Evolutionary conservation across 495 filamentous ascomycete species (phyloP).

Genomic region (Durotheca rogersii): DNA sequence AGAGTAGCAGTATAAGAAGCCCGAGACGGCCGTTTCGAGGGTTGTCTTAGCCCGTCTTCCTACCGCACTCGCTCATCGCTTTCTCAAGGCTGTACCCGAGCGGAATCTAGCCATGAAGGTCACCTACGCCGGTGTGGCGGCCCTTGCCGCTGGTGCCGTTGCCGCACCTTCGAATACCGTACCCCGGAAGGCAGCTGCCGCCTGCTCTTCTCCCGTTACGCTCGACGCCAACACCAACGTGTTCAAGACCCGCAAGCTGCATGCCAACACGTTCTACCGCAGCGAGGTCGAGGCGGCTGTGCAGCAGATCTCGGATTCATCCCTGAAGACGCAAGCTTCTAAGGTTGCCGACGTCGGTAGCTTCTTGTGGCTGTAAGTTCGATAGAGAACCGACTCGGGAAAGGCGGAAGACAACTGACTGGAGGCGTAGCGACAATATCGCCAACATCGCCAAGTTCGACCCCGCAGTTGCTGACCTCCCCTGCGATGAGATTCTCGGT

Average conservation of each 20-base stretch:
- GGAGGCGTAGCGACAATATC: conserved; percentile 50
- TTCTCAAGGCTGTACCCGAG: conserved; percentile 23
- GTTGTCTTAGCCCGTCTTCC: conserved; percentile 23
- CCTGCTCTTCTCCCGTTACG: conserved; percentile 51
- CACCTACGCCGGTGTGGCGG: conserved; percentile 40
- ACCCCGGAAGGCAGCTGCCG: conserved; percentile 36
- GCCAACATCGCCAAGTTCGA: conserved; percentile 62
- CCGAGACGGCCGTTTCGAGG: conserved; percentile 3
- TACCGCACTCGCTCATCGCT: conserved; percentile 40
- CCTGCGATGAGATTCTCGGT: conserved; percentile 57
- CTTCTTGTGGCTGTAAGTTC: conserved; percentile 68
- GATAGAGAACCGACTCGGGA: neutral
- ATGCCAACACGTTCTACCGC: conserved; percentile 60
- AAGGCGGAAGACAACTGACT: conserved; percentile 16
- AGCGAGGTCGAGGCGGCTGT: conserved; percentile 54
- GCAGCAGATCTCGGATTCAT: conserved; percentile 39
- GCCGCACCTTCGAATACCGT: conserved; percentile 43
- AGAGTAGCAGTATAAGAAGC: conserved; percentile 31
- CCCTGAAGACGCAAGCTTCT: conserved; percentile 43
- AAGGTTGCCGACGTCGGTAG: conserved; percentile 64
- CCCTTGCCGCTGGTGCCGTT: conserved; percentile 44
- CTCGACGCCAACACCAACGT: conserved; percentile 56
- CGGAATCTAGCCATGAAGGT: conserved; percentile 49
- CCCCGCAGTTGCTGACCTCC: conserved; percentile 55
- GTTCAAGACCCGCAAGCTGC: conserved; percentile 53